Evolutionary conservation across 345 rosid genomes (phyloP).

Genomic region (Euphorbia lathyris): DNA sequence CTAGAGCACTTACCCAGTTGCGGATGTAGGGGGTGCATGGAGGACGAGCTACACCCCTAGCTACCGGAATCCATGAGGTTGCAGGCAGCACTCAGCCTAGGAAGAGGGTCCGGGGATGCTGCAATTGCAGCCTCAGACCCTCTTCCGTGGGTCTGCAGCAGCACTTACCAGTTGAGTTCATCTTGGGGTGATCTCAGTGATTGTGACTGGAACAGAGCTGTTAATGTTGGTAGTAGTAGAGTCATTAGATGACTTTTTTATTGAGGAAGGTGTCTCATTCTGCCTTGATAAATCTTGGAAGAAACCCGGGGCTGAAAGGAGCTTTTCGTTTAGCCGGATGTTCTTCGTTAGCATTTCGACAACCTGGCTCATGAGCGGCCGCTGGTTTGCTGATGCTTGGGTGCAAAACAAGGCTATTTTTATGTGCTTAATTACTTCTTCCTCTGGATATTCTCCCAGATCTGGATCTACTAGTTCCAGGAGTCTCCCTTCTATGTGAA

Average conservation of each 20-base stretch:
- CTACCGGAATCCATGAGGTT: no score
- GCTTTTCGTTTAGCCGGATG: conserved; percentile 46
- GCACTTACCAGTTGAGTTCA: conserved; percentile 24
- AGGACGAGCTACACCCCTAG: no score
- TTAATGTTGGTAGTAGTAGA: conserved; percentile 33
- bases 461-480: conserved; percentile 56
- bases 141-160: no score
- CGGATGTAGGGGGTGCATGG: no score
- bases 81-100: no score
- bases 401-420: conserved; percentile 75
- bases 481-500: conserved; percentile 44
- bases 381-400: conserved; percentile 46
- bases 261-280: conserved; percentile 21
- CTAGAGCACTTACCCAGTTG: no score
- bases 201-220: conserved; percentile 47
- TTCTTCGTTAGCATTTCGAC: conserved; percentile 55
- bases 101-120: no score
- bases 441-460: conserved; percentile 46
- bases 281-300: conserved; percentile 31
- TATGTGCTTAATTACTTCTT: conserved; percentile 45
- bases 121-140: no score
- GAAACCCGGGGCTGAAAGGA: conserved; percentile 58
- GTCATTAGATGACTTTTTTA: conserved; percentile 30
- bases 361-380: conserved; percentile 68
- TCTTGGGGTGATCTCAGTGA: conserved; percentile 57